Base-by-base conservation (phyloP, 768 basidiomycete genomes). In the Calocybe cyanea region DNA sequence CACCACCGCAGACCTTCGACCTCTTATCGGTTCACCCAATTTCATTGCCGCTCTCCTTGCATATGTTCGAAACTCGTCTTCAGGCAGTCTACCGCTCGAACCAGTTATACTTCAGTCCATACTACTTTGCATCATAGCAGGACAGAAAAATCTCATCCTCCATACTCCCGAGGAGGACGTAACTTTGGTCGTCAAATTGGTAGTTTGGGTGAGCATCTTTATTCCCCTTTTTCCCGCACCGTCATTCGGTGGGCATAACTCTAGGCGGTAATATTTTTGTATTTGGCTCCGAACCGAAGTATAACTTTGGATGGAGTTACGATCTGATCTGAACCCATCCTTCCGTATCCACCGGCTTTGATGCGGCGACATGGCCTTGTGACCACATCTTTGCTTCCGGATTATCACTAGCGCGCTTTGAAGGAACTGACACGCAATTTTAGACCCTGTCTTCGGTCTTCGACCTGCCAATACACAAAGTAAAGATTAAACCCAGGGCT, bases 111-210 rank as follows among this genome's bases (percentile, higher is more conserved):
- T 87, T 17, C 83, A 83, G 58, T 78, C 82, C 17, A 64, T 87
- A 13, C 73, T 88, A 23, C 73, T 83, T 3, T 85, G 77, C 58
- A 67, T 88, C 38, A 65, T 85, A 28, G 72, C 84, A 2, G 77
- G 78, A 1, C 68, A 81, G 53, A 80, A 75, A 51, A 72, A 87
- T 59, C 64, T 89, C 21, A 70, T 90, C 45, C 65, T 90, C 14
- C 73, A 82, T 35, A 77, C 84, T 1, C 70, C 68, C 9, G 80
- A 83, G 51, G 82, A 86, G 44, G 87, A 89, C 48, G 63, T 87
- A 24, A 57, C 69, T 19, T 58, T 80, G 7, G 78, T 85, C 20
- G 71, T 75, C 25, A 81, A 75, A 55, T 67, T 88, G 28, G 72
- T 73, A 10, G 64, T 71, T 40, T 69, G 81, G 64, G 87, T 87